Evolutionary conservation across 768 basidiomycete species (phyloP), one percentile per base, ranked within the genome.

Genomic region (Trametes sanguinea): DNA sequence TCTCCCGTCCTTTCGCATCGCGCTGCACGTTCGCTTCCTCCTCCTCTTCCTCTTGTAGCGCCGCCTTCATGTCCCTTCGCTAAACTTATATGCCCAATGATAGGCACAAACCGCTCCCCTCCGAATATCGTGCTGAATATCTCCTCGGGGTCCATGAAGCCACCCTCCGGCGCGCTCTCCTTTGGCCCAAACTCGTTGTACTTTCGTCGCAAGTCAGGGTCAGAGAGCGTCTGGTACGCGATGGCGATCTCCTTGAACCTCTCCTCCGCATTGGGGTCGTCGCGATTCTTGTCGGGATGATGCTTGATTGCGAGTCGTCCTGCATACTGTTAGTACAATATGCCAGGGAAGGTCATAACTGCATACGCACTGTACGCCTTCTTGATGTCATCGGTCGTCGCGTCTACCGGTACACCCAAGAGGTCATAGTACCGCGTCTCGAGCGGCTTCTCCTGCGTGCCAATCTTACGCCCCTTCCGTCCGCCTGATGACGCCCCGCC

Each of bases 361-460:
- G 10, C 32, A 48, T 22, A 57, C 84, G 63, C 69, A 88, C 94
- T 85, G 76, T 96, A 95, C 2, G 94, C 90, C 72, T 90, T 94
- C 81, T 95, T 95, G 72, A 96, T 82, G 51, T 95, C 94, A 16
- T 94, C 92, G 4, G 83, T 81, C 14, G 87, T 86, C 6, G 93
- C 93, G 64, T 85, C 83, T 16, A 90, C 80, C 0, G 88, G 74
- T 1, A 95, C 82, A 6, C 90, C 91, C 5, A 95, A 79, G 22
- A 91, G 80, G 71, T 96, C 93, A 69, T 95, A 96, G 75, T 95
- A 95, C n/a, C 82, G 87, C 0, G 90, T 94, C 70, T 96, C 94
- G 40, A 96, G 77, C 6, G 94, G 94, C 57, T 85, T 81, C 63
- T 93, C 92, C 72, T 95, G 92, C 16, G 93, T 92, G 1, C 93